A percentile compares a stretch with the other conserved stretches of the same genome.
phyloP scores from a whole-genome alignment of 352 stramenopile genomes.

The Plasmopara halstedii region DNA sequence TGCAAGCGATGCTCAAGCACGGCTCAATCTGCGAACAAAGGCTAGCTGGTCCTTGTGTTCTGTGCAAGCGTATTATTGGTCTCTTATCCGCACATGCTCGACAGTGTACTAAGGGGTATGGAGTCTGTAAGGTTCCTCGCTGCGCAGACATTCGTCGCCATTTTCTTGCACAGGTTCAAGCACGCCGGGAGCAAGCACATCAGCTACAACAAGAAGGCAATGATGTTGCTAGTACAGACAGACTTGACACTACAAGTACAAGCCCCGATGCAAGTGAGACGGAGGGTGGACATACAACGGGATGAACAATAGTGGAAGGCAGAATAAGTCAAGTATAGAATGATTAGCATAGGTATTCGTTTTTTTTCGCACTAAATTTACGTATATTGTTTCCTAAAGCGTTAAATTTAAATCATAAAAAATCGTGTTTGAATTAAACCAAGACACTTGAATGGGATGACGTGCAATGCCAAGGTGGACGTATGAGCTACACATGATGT shows the following conservation, averaged over 20 bases:
- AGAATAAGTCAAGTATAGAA: background rate
- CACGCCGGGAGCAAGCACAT: constrained; percentile 39
- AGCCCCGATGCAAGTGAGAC: background rate
- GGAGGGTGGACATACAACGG: background rate
- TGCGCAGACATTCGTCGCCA: constrained; percentile 82
- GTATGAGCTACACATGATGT: no score
- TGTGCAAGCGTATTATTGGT: constrained; percentile 83
- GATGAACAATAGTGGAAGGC: no score
- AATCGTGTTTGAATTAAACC: no score
- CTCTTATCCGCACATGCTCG: constrained; percentile 75
- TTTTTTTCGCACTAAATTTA: background rate
- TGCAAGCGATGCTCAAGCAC: constrained; percentile 87
- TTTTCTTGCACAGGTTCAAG: constrained; percentile 73
- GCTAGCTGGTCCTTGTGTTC: constrained; percentile 66
- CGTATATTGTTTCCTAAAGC: background rate
- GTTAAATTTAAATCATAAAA: no score
- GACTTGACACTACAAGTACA: background rate
- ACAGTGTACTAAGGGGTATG: constrained; percentile 74
- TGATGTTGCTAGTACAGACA: background rate
- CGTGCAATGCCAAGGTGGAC: no score
- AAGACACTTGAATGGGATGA: no score
- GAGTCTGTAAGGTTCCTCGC: constrained; percentile 71
- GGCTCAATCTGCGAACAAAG: constrained; percentile 78
- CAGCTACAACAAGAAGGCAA: background rate
- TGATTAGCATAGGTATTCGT: background rate